Percentiles rank a stretch among this genome's conserved stretches.
Conservation (phyloP, 2,329 filamentous ascomycete species). For the Alternaria tenuissima region DNA sequence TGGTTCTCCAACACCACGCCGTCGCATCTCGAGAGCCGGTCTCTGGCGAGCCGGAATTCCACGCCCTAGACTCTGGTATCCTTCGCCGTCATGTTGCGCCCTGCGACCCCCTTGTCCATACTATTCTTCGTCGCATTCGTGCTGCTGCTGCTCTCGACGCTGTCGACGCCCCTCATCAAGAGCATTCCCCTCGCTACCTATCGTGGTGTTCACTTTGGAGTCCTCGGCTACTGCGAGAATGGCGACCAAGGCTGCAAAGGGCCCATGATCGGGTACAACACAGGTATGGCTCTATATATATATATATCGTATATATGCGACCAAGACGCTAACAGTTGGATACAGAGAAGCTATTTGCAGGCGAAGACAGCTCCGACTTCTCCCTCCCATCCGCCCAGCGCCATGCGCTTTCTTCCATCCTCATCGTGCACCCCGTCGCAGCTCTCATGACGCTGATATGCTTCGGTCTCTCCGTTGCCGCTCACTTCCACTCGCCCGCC, state of each 20-base stretch:
- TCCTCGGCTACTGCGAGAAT: slow-evolving; percentile 85
- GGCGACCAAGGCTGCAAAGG: slow-evolving; percentile 65
- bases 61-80: slow-evolving; percentile 28
- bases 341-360: slow-evolving; percentile 59
- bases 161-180: slow-evolving; percentile 91
- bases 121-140: slow-evolving; percentile 86
- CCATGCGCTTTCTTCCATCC: slow-evolving; percentile 80
- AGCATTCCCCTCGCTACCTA: slow-evolving; percentile 83
- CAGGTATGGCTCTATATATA: slow-evolving; percentile 65
- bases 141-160: slow-evolving; percentile 81
- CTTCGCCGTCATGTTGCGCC: slow-evolving; percentile 76
- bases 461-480: slow-evolving; percentile 78
- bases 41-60: slow-evolving; percentile 40
- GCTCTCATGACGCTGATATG: slow-evolving; percentile 86
- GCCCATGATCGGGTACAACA: slow-evolving; percentile 85
- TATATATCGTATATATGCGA: background rate
- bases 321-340: slow-evolving; percentile 21
- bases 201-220: slow-evolving; percentile 81
- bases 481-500: slow-evolving; percentile 86
- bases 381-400: slow-evolving; percentile 70
- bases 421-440: slow-evolving; percentile 92
- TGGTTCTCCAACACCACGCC: slow-evolving; percentile 23
- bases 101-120: slow-evolving; percentile 88
- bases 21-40: slow-evolving; percentile 39
- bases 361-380: slow-evolving; percentile 61